Conservation (phyloP, 202 grass and related monocot species). For the Elaeis oleifera region DNA sequence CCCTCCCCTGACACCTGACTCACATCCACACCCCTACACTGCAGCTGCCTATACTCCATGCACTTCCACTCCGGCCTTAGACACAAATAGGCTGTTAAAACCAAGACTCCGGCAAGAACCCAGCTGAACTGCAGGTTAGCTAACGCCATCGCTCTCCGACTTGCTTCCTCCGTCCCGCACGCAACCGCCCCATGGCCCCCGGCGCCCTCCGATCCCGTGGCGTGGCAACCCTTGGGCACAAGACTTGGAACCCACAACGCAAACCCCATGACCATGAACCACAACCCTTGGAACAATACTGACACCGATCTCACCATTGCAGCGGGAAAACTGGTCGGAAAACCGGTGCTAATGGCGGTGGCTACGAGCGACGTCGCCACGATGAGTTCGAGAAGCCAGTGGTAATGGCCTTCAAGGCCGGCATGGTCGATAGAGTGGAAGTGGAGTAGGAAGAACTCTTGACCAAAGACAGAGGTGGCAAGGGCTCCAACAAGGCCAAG, state of each 20-base stretch:
- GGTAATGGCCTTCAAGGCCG: slow-evolving; percentile 79
- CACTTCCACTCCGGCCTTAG: slow-evolving; percentile 33
- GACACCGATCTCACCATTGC: slow-evolving; percentile 44
- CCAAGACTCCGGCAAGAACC: slow-evolving; percentile 41
- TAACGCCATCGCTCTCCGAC: slow-evolving; percentile 35
- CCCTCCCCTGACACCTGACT: slow-evolving; percentile 7
- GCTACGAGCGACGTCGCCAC: slow-evolving; percentile 26
- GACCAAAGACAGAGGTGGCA: slow-evolving; percentile 61
- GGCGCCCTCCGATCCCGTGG: not conserved
- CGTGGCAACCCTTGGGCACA: slow-evolving; percentile 44
- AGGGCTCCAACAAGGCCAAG: slow-evolving; percentile 33
- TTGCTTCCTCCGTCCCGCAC: slow-evolving; percentile 46
- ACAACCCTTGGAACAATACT: slow-evolving; percentile 61
- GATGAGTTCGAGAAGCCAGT: slow-evolving; percentile 73
- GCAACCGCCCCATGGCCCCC: slow-evolving; percentile 32
- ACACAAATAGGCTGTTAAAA: slow-evolving; percentile 47
- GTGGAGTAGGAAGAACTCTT: slow-evolving; percentile 68
- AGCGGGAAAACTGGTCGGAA: slow-evolving; percentile 39
- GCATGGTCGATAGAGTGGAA: slow-evolving; percentile 66
- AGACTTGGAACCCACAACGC: slow-evolving; percentile 61
- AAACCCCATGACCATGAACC: slow-evolving; percentile 72
- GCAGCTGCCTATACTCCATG: slow-evolving; percentile 51
- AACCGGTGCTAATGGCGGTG: slow-evolving; percentile 25
- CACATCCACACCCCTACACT: slow-evolving; percentile 9
- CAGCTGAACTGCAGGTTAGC: slow-evolving; percentile 86